phyloP scores from a whole-genome alignment of 2,329 filamentous ascomycete genomes.

The Coniochaeta ligniaria region DNA sequence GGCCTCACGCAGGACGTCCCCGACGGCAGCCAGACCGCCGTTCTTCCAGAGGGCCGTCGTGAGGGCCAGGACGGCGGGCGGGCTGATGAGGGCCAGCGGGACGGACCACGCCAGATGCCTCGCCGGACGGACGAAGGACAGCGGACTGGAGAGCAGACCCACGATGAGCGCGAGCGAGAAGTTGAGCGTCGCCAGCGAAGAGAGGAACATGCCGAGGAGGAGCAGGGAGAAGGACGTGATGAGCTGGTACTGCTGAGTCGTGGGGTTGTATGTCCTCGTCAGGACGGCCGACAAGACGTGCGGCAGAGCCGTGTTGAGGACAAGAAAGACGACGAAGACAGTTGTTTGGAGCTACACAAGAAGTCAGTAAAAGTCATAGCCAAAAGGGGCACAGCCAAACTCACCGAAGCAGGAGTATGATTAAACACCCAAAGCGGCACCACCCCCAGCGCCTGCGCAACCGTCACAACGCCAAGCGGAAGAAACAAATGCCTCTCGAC shows the following conservation, averaged over 20 bases:
- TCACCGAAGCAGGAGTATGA: slow-evolving; percentile 58
- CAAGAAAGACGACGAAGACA: slow-evolving; percentile 51
- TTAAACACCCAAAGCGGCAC: slow-evolving; percentile 86
- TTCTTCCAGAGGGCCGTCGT: slow-evolving; percentile 34
- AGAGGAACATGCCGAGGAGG: slow-evolving; percentile 83
- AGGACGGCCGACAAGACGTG: slow-evolving; percentile 48
- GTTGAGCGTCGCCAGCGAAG: slow-evolving; percentile 88
- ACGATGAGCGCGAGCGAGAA: slow-evolving; percentile 85
- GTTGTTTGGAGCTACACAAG: slow-evolving; percentile 49
- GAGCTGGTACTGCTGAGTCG: slow-evolving; percentile 65
- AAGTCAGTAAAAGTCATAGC: not conserved
- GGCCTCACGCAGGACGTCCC: slow-evolving; percentile 59
- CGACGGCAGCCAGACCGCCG: slow-evolving; percentile 45
- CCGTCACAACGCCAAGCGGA: slow-evolving; percentile 65
- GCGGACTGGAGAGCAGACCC: slow-evolving; percentile 68
- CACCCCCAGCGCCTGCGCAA: slow-evolving; percentile 68
- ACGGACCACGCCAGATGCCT: slow-evolving; percentile 35
- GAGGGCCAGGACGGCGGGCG: slow-evolving; percentile 44
- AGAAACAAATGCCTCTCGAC: slow-evolving; percentile 62
- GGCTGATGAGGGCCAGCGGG: slow-evolving; percentile 54
- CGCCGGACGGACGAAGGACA: slow-evolving; percentile 62
- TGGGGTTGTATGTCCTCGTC: slow-evolving; percentile 42
- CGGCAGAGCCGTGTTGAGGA: slow-evolving; percentile 49
- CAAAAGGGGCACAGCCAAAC: slow-evolving; percentile 18
- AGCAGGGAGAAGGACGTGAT: slow-evolving; percentile 91